Evolutionary conservation across 352 stramenopile genomes (phyloP).

Genomic region (Globisporangium mamillatum): DNA sequence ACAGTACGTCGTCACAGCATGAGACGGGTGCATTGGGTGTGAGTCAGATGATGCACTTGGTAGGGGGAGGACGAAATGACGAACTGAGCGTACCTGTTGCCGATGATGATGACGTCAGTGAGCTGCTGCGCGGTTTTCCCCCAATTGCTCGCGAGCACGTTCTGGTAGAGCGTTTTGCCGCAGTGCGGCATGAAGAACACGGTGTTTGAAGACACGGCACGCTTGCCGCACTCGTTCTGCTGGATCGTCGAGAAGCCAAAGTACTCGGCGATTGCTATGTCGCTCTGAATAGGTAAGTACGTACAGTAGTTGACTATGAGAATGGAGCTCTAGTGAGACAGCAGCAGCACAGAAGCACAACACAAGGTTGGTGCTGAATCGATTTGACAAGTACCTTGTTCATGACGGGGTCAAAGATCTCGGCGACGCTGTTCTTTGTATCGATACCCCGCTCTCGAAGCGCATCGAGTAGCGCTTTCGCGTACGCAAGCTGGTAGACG

Average conservation of each 20-base stretch:
- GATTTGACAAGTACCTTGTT: slow-evolving; percentile 38
- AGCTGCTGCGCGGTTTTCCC: slow-evolving; percentile 15
- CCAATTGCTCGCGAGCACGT: slow-evolving; percentile 87
- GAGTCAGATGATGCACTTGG: neutral
- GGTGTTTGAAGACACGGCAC: slow-evolving; percentile 36
- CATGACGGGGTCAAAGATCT: slow-evolving; percentile 83
- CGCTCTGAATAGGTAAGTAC: slow-evolving; percentile 35
- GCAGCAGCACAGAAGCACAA: neutral
- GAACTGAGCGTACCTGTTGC: slow-evolving; percentile 63
- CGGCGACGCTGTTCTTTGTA: slow-evolving; percentile 5
- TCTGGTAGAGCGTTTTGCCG: slow-evolving; percentile 83
- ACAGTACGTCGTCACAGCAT: slow-evolving; percentile 11
- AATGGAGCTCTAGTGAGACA: neutral
- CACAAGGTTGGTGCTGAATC: neutral
- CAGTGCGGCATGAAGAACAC: slow-evolving; percentile 94
- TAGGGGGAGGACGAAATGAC: neutral
- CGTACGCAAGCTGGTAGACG: slow-evolving; percentile 71
- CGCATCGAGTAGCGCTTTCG: slow-evolving; percentile 37
- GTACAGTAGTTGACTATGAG: neutral
- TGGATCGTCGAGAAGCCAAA: slow-evolving; percentile 47
- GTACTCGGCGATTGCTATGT: slow-evolving; percentile 42
- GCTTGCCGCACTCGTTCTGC: slow-evolving; percentile 62
- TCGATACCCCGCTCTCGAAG: slow-evolving; percentile 9
- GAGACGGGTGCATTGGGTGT: neutral
- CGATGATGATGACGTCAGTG: slow-evolving; percentile 65